phyloP scores from a whole-genome alignment of 2,329 filamentous ascomycete species.

The Myriosclerotinia duriaeana region DNA sequence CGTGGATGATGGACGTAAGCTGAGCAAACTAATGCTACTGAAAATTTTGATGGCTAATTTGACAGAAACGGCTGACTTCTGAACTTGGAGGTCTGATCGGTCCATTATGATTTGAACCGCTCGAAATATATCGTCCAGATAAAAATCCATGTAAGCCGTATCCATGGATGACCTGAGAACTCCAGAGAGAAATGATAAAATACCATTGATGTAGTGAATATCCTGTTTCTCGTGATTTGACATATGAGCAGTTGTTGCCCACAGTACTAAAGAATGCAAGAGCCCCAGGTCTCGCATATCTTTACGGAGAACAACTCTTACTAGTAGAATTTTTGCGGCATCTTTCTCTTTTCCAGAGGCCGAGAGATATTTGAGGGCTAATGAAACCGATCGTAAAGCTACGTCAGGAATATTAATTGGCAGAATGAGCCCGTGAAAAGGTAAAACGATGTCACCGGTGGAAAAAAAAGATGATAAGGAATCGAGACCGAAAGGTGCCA shows the following conservation, averaged over 20 bases:
- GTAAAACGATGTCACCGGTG: constrained; percentile 45
- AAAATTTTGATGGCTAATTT: constrained; percentile 85
- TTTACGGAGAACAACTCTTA: constrained; percentile 75
- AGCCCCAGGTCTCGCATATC: constrained; percentile 84
- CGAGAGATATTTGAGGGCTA: constrained; percentile 70
- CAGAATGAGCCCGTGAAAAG: constrained; percentile 53
- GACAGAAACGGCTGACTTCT: constrained; percentile 73
- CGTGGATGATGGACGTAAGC: constrained; percentile 36
- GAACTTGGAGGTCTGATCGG: constrained; percentile 52
- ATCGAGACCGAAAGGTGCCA: constrained; percentile 86
- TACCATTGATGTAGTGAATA: constrained; percentile 75
- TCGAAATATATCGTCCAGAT: constrained; percentile 65
- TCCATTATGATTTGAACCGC: constrained; percentile 60
- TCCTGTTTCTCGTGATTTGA: constrained; percentile 47
- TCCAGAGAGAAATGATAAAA: constrained; percentile 76
- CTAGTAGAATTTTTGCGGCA: constrained; percentile 79
- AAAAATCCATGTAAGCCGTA: constrained; percentile 69
- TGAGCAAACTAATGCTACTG: constrained; percentile 68
- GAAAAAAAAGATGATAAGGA: constrained; percentile 70
- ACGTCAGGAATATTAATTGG: constrained; percentile 66
- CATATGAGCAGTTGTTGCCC: constrained; percentile 64
- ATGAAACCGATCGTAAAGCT: constrained; percentile 65
- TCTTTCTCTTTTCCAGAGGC: constrained; percentile 84
- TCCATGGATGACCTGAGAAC: constrained; percentile 68
- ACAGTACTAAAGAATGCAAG: constrained; percentile 64